Percentiles rank a stretch among this genome's conserved stretches.
Evolutionary conservation across 331 rosid genomes (phyloP).

Genomic region (Saraca asoca): DNA sequence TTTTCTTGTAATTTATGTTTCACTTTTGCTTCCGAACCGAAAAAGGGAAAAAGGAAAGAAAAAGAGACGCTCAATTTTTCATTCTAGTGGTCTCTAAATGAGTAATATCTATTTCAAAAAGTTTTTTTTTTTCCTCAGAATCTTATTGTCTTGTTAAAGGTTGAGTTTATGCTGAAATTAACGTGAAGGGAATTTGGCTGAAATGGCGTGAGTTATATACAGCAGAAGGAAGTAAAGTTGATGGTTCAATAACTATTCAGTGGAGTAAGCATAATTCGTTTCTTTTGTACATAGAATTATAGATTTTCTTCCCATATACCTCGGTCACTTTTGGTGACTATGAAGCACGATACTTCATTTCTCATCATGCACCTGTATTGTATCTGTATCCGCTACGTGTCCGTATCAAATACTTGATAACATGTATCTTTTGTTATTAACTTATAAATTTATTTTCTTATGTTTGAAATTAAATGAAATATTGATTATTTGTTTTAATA

Average conservation of each 20-base stretch:
- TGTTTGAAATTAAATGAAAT: too few species aligned
- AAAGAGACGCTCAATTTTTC: not conserved
- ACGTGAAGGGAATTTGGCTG: conserved; percentile 89
- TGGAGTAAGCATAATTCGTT: conserved; percentile 65
- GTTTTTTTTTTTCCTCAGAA: conserved; percentile 26
- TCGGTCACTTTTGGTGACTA: too few species aligned
- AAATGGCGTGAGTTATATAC: conserved; percentile 95
- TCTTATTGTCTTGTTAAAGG: conserved; percentile 58
- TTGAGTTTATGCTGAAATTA: conserved; percentile 92
- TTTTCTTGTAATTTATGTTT: conserved; percentile 7
- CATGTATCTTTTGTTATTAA: too few species aligned
- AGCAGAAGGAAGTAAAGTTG: conserved; percentile 51
- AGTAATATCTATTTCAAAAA: conserved; percentile 19
- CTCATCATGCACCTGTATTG: too few species aligned
- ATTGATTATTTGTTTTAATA: too few species aligned
- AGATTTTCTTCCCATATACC: too few species aligned
- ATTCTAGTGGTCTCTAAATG: conserved; percentile 13
- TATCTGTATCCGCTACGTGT: too few species aligned
- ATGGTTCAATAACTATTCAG: conserved; percentile 74
- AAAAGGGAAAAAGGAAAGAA: not conserved
- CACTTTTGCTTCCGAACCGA: conserved; percentile 27
- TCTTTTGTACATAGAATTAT: conserved; percentile 15
- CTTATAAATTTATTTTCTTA: too few species aligned
- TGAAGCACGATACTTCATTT: too few species aligned
- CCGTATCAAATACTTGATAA: too few species aligned